Evolutionary conservation across 202 grass and related monocot species (phyloP), one percentile per base, ranked within the genome.

Genomic region (Musa balbisiana): DNA sequence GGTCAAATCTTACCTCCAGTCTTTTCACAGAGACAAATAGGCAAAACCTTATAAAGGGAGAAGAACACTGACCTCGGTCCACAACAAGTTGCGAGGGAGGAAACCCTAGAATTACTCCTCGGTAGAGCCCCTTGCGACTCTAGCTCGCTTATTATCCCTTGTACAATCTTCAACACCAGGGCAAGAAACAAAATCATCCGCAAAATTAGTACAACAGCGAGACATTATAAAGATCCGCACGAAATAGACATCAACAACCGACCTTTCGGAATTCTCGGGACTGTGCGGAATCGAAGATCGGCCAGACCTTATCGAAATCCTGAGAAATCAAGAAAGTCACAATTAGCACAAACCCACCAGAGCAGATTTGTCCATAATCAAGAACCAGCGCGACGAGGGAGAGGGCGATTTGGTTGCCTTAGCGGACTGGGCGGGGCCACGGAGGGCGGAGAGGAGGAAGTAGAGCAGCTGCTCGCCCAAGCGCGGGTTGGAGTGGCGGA

Each of bases 301-400:
- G 96, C 96, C 96, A 99, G 11, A 93, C 89, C 82, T 92, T 99
- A 71, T 99, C 91, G 80, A 99, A 99, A 81, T 99, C 96, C 96
- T 99, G 19, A 62, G 51, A 74, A 67, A 73, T 74, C 73, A 55
- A 43, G 56, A 64, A 33, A 43, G 33, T 60, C 29, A 55, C 49
- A 51, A 24, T 26, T 24, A 81, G 54, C 52, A 69, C 51, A 10
- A 59, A 63, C 14, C 14, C 74, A 55, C 54, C 54, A 13, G 49
- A 24, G 17, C 52, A 81, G 54, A 64, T 51, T 71, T 50, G 55
- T 58, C 29, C 54, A 5, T 43, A 43, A 5, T 43, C 33, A 43
- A 43, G 33, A 43, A 43, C 33, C 33, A 43, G 33, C 4, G 5
- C 4, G 0, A 43, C 33, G 33, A 43, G 33, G 33, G 4, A 43